phyloP scores from a whole-genome alignment of 1,284 basidiomycete genomes.

The Fistulina hepatica region DNA sequence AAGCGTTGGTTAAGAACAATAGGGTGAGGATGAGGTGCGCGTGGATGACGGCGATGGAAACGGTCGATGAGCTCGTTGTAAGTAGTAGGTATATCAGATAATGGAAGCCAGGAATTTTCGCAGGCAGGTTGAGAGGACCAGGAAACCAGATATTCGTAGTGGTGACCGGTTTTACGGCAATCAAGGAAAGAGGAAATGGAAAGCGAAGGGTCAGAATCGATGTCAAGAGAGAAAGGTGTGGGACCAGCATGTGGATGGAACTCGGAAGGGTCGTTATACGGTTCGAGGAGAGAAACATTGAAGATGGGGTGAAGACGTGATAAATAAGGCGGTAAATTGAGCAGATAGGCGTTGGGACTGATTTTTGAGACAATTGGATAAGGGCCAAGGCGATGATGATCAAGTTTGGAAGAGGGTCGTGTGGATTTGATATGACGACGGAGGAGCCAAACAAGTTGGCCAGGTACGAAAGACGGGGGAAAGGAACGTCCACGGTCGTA shows the following conservation, averaged over 20 bases:
- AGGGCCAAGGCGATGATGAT: conserved; percentile 26
- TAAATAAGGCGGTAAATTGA: conserved; percentile 1
- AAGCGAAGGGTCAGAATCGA: conserved; percentile 13
- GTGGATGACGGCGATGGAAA: conserved; percentile 25
- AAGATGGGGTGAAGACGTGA: conserved; percentile 5
- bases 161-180: conserved; percentile 18
- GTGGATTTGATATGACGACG: conserved; percentile 10
- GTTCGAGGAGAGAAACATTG: conserved; percentile 7
- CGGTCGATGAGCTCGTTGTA: conserved; percentile 22
- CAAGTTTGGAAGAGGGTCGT: conserved; percentile 29
- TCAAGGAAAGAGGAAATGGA: conserved; percentile 19
- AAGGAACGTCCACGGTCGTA: conserved; percentile 14
- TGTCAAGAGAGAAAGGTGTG: conserved; percentile 13
- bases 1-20: conserved; percentile 1
- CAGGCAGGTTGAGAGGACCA: conserved; percentile 15
- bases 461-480: conserved; percentile 21
- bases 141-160: conserved; percentile 21
- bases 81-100: conserved; percentile 23
- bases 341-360: conserved; percentile 2
- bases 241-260: conserved; percentile 16
- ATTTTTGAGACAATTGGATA: conserved; percentile 21
- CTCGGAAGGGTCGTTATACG: conserved; percentile 14
- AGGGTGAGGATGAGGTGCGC: conserved; percentile 12
- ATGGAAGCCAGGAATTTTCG: conserved; percentile 21
- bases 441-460: conserved; percentile 27